Percentiles rank a stretch among this genome's conserved stretches.
Evolutionary conservation across 257 asterid species (phyloP).

Genomic region (Striga asiatica): DNA sequence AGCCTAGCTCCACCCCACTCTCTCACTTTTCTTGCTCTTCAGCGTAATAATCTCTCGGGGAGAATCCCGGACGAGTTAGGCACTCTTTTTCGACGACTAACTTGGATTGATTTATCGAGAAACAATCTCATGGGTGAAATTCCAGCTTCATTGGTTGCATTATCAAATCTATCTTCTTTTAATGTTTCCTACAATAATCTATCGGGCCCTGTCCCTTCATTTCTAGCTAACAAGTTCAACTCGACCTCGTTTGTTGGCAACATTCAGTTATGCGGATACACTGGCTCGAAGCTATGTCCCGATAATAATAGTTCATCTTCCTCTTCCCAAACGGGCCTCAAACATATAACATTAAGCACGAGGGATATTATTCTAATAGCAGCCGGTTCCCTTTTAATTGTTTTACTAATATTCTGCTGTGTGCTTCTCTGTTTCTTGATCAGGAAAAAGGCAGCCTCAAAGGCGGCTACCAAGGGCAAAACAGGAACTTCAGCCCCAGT

Average conservation of each 20-base stretch:
- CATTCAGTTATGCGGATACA: slow-evolving; percentile 70
- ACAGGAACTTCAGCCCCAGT: not conserved
- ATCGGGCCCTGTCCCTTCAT: slow-evolving; percentile 59
- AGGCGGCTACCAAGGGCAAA: not conserved
- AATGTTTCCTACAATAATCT: slow-evolving; percentile 73
- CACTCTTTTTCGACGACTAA: not conserved
- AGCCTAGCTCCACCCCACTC: slow-evolving; percentile 36
- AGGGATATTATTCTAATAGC: slow-evolving; percentile 42
- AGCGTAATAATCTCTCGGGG: slow-evolving; percentile 50
- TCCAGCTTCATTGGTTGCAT: slow-evolving; percentile 37
- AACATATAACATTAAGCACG: slow-evolving; percentile 28
- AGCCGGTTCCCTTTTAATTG: slow-evolving; percentile 28
- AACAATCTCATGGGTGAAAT: slow-evolving; percentile 68
- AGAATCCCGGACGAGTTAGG: not conserved
- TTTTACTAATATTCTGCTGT: slow-evolving; percentile 26
- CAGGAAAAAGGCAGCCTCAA: slow-evolving; percentile 23
- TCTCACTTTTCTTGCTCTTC: slow-evolving; percentile 70
- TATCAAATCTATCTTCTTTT: slow-evolving; percentile 40
- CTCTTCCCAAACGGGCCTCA: slow-evolving; percentile 20
- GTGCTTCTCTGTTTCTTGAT: slow-evolving; percentile 38
- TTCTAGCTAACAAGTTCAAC: slow-evolving; percentile 51
- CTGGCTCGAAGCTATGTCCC: slow-evolving; percentile 41
- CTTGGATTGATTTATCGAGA: slow-evolving; percentile 38
- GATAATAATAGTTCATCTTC: slow-evolving; percentile 21
- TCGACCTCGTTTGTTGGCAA: slow-evolving; percentile 77